Conservation (phyloP, 2,329 filamentous ascomycete species). For the Tolypocladium cylindrosporum region DNA sequence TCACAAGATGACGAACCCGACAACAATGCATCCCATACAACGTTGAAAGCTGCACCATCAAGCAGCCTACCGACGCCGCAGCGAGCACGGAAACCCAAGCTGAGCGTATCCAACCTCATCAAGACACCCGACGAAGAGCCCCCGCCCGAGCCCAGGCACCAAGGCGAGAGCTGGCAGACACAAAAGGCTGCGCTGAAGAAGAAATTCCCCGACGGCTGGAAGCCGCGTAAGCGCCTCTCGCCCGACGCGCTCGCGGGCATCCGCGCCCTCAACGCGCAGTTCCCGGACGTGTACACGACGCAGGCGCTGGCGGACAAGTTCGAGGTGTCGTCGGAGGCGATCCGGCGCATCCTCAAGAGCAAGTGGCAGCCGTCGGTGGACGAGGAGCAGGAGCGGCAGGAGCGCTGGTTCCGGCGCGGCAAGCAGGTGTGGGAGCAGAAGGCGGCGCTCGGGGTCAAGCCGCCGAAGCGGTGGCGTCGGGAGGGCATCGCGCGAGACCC, state of each 20-base stretch:
- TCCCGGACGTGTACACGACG: slow-evolving; percentile 70
- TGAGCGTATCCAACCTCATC: background rate
- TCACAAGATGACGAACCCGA: background rate
- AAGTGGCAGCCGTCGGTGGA: slow-evolving; percentile 59
- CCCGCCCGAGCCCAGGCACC: background rate
- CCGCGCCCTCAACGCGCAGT: slow-evolving; percentile 66
- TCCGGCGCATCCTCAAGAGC: slow-evolving; percentile 74
- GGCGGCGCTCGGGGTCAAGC: slow-evolving; percentile 51
- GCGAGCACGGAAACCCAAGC: background rate
- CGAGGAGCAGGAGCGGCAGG: slow-evolving; percentile 47
- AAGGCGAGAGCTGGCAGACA: slow-evolving; percentile 53
- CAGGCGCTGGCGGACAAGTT: slow-evolving; percentile 66
- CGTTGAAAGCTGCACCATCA: background rate
- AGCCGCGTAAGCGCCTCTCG: slow-evolving; percentile 75
- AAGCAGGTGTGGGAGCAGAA: slow-evolving; percentile 48
- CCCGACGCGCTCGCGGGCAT: slow-evolving; percentile 90
- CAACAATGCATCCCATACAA: background rate
- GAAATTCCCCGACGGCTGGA: slow-evolving; percentile 79
- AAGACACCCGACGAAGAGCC: background rate
- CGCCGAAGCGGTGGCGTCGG: slow-evolving; percentile 48
- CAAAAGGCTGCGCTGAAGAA: slow-evolving; percentile 65
- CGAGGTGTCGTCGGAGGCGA: slow-evolving; percentile 75
- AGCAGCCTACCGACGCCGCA: background rate
- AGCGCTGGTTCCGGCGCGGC: slow-evolving; percentile 52
- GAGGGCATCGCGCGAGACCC: slow-evolving; percentile 40